These are phyloP conservation scores for Pichia sp. DNA, from an alignment of 1,139 yeast genomes.

Conservation along the genomic window DNA sequence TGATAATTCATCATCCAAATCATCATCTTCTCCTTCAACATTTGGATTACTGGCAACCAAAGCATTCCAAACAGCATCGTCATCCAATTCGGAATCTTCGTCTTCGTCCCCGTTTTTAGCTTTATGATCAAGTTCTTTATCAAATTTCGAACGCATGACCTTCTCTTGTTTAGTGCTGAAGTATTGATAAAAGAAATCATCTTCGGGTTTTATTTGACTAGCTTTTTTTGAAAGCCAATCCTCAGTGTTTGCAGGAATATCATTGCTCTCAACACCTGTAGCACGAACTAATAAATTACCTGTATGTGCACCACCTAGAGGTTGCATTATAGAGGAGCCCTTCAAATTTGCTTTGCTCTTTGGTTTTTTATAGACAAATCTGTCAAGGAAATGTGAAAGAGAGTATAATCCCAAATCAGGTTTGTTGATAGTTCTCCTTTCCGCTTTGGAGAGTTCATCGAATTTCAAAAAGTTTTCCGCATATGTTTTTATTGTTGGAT, in stretches of 20 bases:
- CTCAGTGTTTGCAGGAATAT: constrained; percentile 70
- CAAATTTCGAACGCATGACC: constrained; percentile 32
- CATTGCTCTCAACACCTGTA: constrained; percentile 36
- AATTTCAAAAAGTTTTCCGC: constrained; percentile 60
- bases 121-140: constrained; percentile 33
- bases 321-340: constrained; percentile 96
- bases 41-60: constrained; percentile 82
- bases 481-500: constrained; percentile 84
- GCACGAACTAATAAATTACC: constrained; percentile 70
- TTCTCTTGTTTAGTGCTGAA: constrained; percentile 56
- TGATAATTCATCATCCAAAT: constrained; percentile 43
- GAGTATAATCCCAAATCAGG: constrained; percentile 92
- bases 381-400: constrained; percentile 83
- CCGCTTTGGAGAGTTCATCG: constrained; percentile 36
- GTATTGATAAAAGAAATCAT: constrained; percentile 83
- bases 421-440: constrained; percentile 42
- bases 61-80: constrained; percentile 87
- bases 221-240: constrained; percentile 73
- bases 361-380: constrained; percentile 92
- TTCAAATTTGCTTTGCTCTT: constrained; percentile 67
- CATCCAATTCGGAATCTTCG: constrained; percentile 52
- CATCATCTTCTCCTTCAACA: constrained; percentile 54
- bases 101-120: constrained; percentile 36
- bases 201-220: constrained; percentile 77
- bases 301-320: constrained; percentile 87